Evolutionary conservation across 1,139 yeast genomes (phyloP), one percentile per base, ranked within the genome.

Genomic region (Entelexis paramagnoliae): DNA sequence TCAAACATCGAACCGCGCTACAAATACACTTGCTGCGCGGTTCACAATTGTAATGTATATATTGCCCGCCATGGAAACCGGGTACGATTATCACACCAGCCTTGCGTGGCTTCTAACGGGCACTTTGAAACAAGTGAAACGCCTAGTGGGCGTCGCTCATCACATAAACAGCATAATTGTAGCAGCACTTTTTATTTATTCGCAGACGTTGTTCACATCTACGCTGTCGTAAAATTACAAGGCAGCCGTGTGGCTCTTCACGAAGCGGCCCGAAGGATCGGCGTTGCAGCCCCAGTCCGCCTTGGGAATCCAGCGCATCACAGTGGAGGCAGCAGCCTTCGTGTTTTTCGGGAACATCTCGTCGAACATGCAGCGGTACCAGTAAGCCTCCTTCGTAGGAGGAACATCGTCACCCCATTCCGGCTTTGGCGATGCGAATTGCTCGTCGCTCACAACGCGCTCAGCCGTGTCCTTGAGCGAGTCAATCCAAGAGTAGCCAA

Each of bases 271-370:
- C 53, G 95, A 84, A 51, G 99, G 98, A 71, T 91, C 99, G 62
- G 83, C 95, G 66, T 89, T 89, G 73, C 98, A 91, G 59, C 98
- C 98, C 99, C 99, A 91, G 71, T 91, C 98, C 59, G 97, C 97
- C 78, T 93, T 91, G 68, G 99, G 99, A 70, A 91, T 74, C 99
- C 99, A 91, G 78, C 98, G 83, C 96, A 86, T 88, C 57, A 91
- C 98, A 22, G 98, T 91, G 46, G 81, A 73, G 57, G 96, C 97
- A 62, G 95, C 98, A 62, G 95, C 91, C 63, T 83, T 80, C 41
- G 42, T 55, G 49, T 55, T 55, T 36, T 55, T 51, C 54, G 87
- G 82, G 82, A 88, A 91, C 63, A 87, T 72, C 63, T 85, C 93
- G 70, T 93, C 98, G 66, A 91, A 91, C 78, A 88, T 85, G 67